Base-by-base conservation (phyloP, 2,329 filamentous ascomycete species). In the Talaromyces sp. region DNA sequence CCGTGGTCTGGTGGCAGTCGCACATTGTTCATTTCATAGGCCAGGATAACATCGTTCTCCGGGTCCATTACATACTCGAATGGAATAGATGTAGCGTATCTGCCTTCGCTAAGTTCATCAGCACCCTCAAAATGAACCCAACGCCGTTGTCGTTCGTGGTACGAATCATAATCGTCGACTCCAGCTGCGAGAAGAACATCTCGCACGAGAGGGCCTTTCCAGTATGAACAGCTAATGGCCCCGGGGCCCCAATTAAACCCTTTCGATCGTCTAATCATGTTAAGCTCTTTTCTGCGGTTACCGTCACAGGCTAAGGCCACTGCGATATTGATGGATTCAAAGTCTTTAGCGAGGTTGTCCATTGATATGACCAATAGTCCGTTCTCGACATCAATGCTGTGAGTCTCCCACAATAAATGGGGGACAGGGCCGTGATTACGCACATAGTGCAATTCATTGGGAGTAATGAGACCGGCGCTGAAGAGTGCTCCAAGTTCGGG, bases 401-500 rank as follows among this genome's bases (percentile, higher is more conserved):
- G 79, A 9, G 72, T 75, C 55, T 80, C 78, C 78, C 78, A 82
- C 0, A 80, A 62, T 0, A 81, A 58, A 7, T 76, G 70, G 0
- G 80, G 81, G 1, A 83, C 80, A 3, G 77, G 67, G n/a, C 79
- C 79, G 58, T 83, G 80, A 53, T 80, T 83, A 2, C 80, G 73
- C 11, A 82, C 78, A 59, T 81, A 82, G 63, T 81, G 78, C 1
- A 82, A 61, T 56, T 76, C 70, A 53, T 79, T 80, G 0, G 79
- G 79, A 0, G 80, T 82, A 59, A 81, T 78, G 1, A 81, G 66
- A 0, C 80, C 80, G 4, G 73, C 75, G 0, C 78, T 70, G 55
- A 75, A 78, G 0, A 83, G 71, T 11, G 65, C 64, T 1, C 66
- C 66, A 1, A 82, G 69, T 0, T 73, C 60, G 0, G 78, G 66